Evolutionary conservation across 2,329 filamentous ascomycete genomes (phyloP).

Genomic region (Chaetothyriales sp.): DNA sequence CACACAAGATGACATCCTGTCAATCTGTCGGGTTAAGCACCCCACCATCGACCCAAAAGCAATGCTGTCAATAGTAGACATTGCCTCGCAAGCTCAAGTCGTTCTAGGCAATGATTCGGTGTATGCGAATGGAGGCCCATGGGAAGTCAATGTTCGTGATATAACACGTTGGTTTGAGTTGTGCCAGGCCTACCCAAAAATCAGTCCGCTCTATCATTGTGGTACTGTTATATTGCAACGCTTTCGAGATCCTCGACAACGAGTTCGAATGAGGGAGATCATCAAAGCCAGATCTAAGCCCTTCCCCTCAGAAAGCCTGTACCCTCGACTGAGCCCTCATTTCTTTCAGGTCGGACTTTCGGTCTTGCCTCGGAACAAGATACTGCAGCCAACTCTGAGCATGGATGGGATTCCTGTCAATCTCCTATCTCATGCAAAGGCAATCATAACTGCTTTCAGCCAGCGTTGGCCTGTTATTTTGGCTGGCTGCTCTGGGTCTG

Average conservation of each 20-base stretch:
- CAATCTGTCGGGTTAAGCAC: conserved; percentile 69
- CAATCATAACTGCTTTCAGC: conserved; percentile 71
- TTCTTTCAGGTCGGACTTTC: conserved; percentile 70
- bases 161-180: conserved; percentile 76
- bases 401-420: conserved; percentile 22
- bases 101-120: conserved; percentile 44
- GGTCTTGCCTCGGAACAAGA: conserved; percentile 44
- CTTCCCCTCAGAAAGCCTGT: conserved; percentile 37
- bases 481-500: conserved; percentile 68
- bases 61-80: conserved; percentile 55
- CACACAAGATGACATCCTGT: conserved; percentile 59
- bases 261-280: conserved; percentile 46
- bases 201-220: conserved; percentile 58
- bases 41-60: conserved; percentile 44
- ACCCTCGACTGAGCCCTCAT: conserved; percentile 52
- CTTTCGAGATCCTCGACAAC: conserved; percentile 61
- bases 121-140: conserved; percentile 54
- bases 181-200: conserved; percentile 38
- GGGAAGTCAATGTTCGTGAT: conserved; percentile 92
- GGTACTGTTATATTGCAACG: conserved; percentile 73
- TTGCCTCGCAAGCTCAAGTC: conserved; percentile 65
- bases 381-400: conserved; percentile 21
- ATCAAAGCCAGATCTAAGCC: not conserved
- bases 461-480: conserved; percentile 80
- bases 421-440: conserved; percentile 59